Percentiles rank a stretch among this genome's conserved stretches.
Conservation (phyloP, 1,139 yeast species). For the Pichia norvegensis region DNA sequence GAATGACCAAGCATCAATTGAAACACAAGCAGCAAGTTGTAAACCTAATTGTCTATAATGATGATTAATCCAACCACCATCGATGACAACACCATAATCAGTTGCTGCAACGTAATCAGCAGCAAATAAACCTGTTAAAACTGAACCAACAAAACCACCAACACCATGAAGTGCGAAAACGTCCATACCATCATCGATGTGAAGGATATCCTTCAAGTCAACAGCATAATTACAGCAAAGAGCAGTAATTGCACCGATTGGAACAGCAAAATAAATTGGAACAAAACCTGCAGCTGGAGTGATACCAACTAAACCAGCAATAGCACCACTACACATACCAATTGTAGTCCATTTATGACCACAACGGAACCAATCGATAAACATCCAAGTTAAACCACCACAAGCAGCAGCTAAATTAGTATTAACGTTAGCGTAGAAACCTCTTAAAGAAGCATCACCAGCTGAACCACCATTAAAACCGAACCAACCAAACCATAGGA, state of each 20-base stretch:
- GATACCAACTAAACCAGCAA: slow-evolving; percentile 91
- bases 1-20: slow-evolving; percentile 78
- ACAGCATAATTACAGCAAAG: slow-evolving; percentile 76
- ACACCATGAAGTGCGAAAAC: slow-evolving; percentile 91
- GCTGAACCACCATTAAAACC: slow-evolving; percentile 98
- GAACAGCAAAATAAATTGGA: slow-evolving; percentile 79
- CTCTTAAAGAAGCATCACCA: slow-evolving; percentile 83
- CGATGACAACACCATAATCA: slow-evolving; percentile 57
- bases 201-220: slow-evolving; percentile 62
- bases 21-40: slow-evolving; percentile 78
- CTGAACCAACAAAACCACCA: slow-evolving; percentile 82
- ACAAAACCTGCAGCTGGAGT: slow-evolving; percentile 97
- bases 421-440: slow-evolving; percentile 88
- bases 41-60: slow-evolving; percentile 85
- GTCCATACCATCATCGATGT: slow-evolving; percentile 92
- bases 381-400: slow-evolving; percentile 92
- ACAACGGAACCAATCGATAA: slow-evolving; percentile 79
- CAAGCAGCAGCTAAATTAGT: slow-evolving; percentile 88
- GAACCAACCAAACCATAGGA: slow-evolving; percentile 97
- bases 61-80: slow-evolving; percentile 93
- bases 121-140: slow-evolving; percentile 85
- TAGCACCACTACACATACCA: slow-evolving; percentile 88
- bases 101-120: slow-evolving; percentile 85
- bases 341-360: slow-evolving; percentile 93
- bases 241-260: slow-evolving; percentile 78